phyloP scores from a whole-genome alignment of 768 basidiomycete species.

The Pulveroboletus sp. region DNA sequence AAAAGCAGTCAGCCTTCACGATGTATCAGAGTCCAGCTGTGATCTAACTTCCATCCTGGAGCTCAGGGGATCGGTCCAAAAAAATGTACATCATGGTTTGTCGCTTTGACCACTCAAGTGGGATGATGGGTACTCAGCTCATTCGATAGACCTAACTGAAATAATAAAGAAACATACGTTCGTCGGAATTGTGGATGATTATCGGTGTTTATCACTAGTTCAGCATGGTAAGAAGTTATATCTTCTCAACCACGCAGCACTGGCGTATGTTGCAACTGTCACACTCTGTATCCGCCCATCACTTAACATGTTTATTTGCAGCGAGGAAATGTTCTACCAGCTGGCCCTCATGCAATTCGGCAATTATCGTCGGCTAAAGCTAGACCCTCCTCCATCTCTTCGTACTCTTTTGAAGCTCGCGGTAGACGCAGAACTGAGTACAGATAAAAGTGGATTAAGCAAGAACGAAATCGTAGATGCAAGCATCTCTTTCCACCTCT shows the following conservation, averaged over 20 bases:
- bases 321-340: conserved; percentile 95
- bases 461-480: conserved; percentile 71
- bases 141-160: conserved; percentile 63
- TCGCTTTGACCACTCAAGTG: neutral
- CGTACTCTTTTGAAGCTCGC: conserved; percentile 72
- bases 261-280: conserved; percentile 57
- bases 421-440: conserved; percentile 59
- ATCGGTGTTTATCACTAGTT: conserved; percentile 70
- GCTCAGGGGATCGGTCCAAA: conserved; percentile 55
- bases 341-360: conserved; percentile 90
- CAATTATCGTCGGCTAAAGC: conserved; percentile 64
- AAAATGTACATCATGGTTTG: conserved; percentile 68
- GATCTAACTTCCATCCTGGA: conserved; percentile 67
- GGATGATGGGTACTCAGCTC: neutral
- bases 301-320: conserved; percentile 25
- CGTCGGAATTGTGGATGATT: conserved; percentile 83
- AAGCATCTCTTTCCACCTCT: conserved; percentile 17
- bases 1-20: conserved; percentile 33
- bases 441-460: conserved; percentile 45
- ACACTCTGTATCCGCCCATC: neutral
- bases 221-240: conserved; percentile 89
- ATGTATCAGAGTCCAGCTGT: conserved; percentile 73
- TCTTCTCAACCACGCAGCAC: conserved; percentile 76
- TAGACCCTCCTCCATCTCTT: conserved; percentile 79
- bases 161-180: conserved; percentile 86